A percentile compares a stretch with the other conserved stretches of the same genome.
These are phyloP conservation scores for Suillus decipiens DNA, from an alignment of 768 basidiomycete species.

Conservation along the genomic window DNA sequence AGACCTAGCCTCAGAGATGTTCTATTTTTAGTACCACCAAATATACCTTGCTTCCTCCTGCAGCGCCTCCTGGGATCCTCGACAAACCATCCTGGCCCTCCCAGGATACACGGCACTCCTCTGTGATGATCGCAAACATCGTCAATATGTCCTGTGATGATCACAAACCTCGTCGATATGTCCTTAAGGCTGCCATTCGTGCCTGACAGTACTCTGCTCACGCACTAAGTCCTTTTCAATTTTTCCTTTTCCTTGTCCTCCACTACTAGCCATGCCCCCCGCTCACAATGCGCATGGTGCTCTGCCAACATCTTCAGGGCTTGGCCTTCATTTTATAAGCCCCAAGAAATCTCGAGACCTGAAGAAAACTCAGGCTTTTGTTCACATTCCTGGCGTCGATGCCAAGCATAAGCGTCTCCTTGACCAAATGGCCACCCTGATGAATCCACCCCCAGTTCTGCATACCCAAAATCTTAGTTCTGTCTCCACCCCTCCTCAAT, in stretches of 20 bases:
- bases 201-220: neutral
- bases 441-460: neutral
- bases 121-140: neutral
- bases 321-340: slow-evolving; percentile 19
- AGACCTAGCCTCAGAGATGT: neutral
- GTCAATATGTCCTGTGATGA: neutral
- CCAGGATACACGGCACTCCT: neutral
- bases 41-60: slow-evolving; percentile 2
- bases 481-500: neutral
- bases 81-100: neutral
- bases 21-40: neutral
- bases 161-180: neutral
- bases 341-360: slow-evolving; percentile 19
- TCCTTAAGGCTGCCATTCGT: neutral
- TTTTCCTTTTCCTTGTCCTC: neutral
- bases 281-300: neutral
- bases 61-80: neutral
- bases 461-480: neutral
- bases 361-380: slow-evolving; percentile 9
- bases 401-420: slow-evolving; percentile 5
- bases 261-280: neutral
- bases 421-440: neutral
- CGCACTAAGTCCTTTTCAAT: neutral
- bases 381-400: neutral
- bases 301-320: slow-evolving; percentile 10